Percentiles rank a stretch among this genome's conserved stretches.
Conservation (phyloP, 129 eudicot genomes). For the Mikania micrantha region DNA sequence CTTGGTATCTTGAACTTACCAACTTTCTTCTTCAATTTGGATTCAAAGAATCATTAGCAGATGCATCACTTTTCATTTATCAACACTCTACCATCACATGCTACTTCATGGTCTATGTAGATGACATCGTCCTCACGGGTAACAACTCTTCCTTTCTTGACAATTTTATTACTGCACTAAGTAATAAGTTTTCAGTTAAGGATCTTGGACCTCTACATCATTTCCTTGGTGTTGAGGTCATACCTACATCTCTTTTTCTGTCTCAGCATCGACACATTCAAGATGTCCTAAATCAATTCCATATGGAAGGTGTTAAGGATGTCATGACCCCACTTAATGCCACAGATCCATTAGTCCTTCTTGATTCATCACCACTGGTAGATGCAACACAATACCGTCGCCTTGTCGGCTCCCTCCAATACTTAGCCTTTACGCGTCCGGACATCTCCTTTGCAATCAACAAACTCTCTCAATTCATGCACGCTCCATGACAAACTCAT, state of each 20-base stretch:
- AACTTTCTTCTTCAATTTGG: not conserved
- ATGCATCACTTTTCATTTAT: not conserved
- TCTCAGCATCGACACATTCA: not conserved
- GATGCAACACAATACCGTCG: not conserved
- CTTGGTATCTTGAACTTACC: no score
- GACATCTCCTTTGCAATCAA: no score
- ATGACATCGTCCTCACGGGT: no score
- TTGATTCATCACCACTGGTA: not conserved
- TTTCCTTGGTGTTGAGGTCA: no score
- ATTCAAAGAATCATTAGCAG: not conserved
- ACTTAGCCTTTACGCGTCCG: no score
- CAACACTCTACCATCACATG: not conserved
- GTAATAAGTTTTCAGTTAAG: no score
- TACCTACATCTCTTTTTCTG: no score
- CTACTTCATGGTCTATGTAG: not conserved
- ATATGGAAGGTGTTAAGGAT: not conserved
- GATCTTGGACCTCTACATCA: no score
- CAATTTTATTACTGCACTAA: no score
- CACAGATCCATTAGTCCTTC: not conserved
- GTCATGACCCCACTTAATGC: not conserved
- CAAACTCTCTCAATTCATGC: no score
- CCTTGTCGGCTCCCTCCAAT: not conserved
- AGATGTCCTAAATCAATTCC: not conserved
- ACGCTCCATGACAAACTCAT: no score
- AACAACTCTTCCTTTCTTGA: no score